Percentiles rank a stretch among this genome's conserved stretches.
These are phyloP conservation scores for Dissophora ornata DNA, from an alignment of 192 early-diverging fungal genomes.

Conservation along the genomic window DNA sequence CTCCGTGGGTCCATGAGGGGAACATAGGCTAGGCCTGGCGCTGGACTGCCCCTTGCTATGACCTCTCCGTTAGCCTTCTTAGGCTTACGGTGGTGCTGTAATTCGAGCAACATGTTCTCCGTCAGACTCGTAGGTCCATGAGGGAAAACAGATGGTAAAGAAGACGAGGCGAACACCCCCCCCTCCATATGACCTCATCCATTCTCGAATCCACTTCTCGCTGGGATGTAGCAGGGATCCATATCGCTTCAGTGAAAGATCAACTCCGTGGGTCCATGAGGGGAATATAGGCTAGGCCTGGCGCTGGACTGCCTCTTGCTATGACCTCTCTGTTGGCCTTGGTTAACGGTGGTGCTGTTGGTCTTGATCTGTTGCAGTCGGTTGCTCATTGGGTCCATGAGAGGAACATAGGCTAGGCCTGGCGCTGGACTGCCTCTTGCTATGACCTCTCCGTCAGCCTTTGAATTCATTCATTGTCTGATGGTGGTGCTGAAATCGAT, in stretches of 20 bases:
- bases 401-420: background rate
- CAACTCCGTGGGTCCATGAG: slow-evolving; percentile 17
- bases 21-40: slow-evolving; percentile 15
- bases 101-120: slow-evolving; percentile 16
- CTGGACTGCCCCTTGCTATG: slow-evolving; percentile 13
- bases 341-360: slow-evolving; percentile 5
- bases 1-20: slow-evolving; percentile 28
- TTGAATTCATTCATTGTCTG: no score
- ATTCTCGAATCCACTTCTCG: slow-evolving; percentile 29
- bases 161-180: background rate
- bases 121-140: slow-evolving; percentile 34
- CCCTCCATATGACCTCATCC: slow-evolving; percentile 24
- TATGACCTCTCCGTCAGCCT: slow-evolving; percentile 15
- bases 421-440: slow-evolving; percentile 13
- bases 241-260: slow-evolving; percentile 9
- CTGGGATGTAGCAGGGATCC: slow-evolving; percentile 14
- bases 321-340: background rate
- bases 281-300: background rate
- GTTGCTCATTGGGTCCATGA: slow-evolving; percentile 24
- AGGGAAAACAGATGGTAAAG: slow-evolving; percentile 2
- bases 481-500: slow-evolving; percentile 12
- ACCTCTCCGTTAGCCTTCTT: slow-evolving; percentile 10
- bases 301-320: slow-evolving; percentile 9
- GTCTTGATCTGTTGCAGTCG: slow-evolving; percentile 2
- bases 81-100: slow-evolving; percentile 14